phyloP scores from a whole-genome alignment of 805 yeast genomes.

The Candida ponderosae region DNA sequence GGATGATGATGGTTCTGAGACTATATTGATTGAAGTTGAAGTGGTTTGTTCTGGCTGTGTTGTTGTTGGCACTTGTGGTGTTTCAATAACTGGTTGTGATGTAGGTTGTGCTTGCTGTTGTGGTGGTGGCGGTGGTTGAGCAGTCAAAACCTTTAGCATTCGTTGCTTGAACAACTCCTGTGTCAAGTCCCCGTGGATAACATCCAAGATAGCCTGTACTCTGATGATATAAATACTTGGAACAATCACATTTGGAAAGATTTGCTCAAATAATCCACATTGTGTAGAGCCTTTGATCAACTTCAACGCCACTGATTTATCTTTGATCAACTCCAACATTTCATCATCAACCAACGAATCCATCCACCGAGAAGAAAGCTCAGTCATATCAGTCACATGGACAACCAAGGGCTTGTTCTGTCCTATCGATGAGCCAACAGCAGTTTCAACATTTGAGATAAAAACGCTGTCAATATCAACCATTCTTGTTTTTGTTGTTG shows the following conservation, averaged over 20 bases:
- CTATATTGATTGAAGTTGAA: no score
- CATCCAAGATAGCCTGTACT: constrained; percentile 37
- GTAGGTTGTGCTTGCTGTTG: constrained; percentile 5
- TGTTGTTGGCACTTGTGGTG: constrained; percentile 1
- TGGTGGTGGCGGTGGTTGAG: neutral
- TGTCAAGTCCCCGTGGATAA: constrained; percentile 27
- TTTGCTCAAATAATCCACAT: constrained; percentile 40
- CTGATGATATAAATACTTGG: constrained; percentile 55
- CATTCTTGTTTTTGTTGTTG: constrained; percentile 4
- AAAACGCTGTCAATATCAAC: constrained; percentile 12
- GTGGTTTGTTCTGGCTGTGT: constrained; percentile 2
- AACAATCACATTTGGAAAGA: constrained; percentile 41
- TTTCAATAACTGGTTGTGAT: constrained; percentile 1
- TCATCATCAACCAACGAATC: constrained; percentile 13
- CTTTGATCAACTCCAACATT: constrained; percentile 9
- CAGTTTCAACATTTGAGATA: constrained; percentile 24
- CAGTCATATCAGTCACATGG: constrained; percentile 22
- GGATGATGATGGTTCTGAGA: constrained; percentile 3
- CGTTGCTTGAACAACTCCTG: constrained; percentile 21
- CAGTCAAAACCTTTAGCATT: constrained; percentile 13
- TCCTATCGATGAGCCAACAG: constrained; percentile 31
- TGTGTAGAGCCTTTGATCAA: constrained; percentile 34
- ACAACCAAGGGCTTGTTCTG: constrained; percentile 32
- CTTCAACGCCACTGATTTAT: constrained; percentile 32
- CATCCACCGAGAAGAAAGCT: constrained; percentile 15